These are phyloP conservation scores for Diplocarpon rosae DNA, from an alignment of 2,329 filamentous ascomycete genomes.

Conservation along the genomic window DNA sequence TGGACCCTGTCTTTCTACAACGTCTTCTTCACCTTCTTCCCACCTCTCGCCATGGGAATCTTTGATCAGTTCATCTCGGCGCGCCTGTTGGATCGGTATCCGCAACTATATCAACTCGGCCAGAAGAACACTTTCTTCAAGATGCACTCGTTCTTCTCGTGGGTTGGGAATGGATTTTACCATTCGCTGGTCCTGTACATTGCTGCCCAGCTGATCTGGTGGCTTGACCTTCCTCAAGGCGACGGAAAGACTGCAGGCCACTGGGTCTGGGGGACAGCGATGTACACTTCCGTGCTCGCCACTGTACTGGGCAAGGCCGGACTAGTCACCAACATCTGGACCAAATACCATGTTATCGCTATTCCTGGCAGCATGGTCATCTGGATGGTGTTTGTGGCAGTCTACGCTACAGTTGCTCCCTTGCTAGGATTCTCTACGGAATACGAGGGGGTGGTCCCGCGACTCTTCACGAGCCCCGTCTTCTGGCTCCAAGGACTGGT, in stretches of 20 bases:
- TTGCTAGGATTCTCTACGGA: conserved; percentile 72
- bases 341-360: conserved; percentile 91
- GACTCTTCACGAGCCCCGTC: conserved; percentile 66
- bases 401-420: conserved; percentile 78
- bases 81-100: conserved; percentile 84
- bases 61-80: conserved; percentile 97
- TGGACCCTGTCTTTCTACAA: conserved; percentile 99
- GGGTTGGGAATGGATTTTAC: conserved; percentile 91
- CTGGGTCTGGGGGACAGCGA: conserved; percentile 95
- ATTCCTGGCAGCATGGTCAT: conserved; percentile 88
- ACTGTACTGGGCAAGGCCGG: conserved; percentile 93
- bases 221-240: conserved; percentile 62
- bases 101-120: conserved; percentile 86
- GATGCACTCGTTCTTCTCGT: conserved; percentile 82
- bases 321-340: conserved; percentile 95
- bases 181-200: conserved; percentile 92
- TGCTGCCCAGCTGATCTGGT: conserved; percentile 70
- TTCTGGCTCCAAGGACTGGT: conserved; percentile 89
- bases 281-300: conserved; percentile 87
- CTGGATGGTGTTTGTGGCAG: conserved; percentile 83
- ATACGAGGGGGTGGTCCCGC: conserved; percentile 73
- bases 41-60: conserved; percentile 88
- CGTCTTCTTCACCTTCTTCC: conserved; percentile 91
- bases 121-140: conserved; percentile 92
- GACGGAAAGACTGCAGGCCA: conserved; percentile 81